These are phyloP conservation scores for Aspergillus avenaceus DNA, from an alignment of 495 filamentous ascomycete species.

Conservation along the genomic window DNA sequence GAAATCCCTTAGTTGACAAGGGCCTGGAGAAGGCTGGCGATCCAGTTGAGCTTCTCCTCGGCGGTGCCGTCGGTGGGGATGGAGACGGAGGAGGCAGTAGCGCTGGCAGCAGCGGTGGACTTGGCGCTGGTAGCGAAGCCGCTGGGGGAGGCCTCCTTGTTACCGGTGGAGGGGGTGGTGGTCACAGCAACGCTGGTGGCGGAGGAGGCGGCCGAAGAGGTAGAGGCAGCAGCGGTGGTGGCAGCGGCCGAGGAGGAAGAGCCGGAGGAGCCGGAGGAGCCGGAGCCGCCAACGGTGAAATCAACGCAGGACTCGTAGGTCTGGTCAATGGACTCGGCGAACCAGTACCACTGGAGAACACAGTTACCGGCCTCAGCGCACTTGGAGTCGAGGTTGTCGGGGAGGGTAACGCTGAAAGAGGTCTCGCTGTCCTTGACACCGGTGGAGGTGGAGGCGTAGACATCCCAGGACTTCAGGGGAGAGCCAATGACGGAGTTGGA, in stretches of 20 bases:
- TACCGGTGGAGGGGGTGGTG: conserved; percentile 10
- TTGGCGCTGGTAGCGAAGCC: conserved; percentile 5
- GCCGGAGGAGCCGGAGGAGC: conserved; percentile 16
- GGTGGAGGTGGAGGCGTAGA: conserved; percentile 48
- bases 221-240: conserved; percentile 11
- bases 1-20: conserved; percentile 28
- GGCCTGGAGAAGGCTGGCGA: conserved; percentile 16
- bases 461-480: conserved; percentile 52
- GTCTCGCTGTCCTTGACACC: conserved; percentile 54
- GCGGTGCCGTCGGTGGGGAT: conserved; percentile 25
- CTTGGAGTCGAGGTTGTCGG: conserved; percentile 48
- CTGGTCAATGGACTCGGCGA: conserved; percentile 59
- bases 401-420: conserved; percentile 63
- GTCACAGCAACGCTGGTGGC: conserved; percentile 6
- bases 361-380: conserved; percentile 60
- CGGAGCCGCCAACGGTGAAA: conserved; percentile 51
- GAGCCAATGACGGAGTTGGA: conserved; percentile 54
- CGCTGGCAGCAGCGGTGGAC: conserved; percentile 1
- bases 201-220: conserved; percentile 9
- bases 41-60: conserved; percentile 23
- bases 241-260: conserved; percentile 4
- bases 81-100: conserved; percentile 1
- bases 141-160: conserved; percentile 7
- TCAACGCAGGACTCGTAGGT: conserved; percentile 73
- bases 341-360: conserved; percentile 70